Percentiles rank a stretch among this genome's conserved stretches.
Evolutionary conservation across 225 moss, liverwort and hornwort genomes (phyloP).

Genomic region (Pseudisothecium myosuroides): DNA sequence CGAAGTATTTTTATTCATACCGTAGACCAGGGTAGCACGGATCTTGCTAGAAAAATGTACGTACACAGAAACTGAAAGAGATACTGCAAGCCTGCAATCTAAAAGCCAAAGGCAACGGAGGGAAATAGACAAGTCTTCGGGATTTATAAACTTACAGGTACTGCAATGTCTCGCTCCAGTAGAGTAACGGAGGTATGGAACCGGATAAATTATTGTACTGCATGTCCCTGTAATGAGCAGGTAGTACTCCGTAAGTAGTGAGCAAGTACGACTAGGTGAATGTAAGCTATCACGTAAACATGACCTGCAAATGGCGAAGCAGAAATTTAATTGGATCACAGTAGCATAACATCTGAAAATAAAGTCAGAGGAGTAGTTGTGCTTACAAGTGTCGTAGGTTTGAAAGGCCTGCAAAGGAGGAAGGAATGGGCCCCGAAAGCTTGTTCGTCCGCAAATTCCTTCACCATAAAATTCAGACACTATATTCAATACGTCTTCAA

Average conservation of each 20-base stretch:
- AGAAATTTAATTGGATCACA: not conserved
- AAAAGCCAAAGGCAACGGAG: not conserved
- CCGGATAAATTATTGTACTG: constrained; percentile 38
- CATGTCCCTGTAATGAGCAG: constrained; percentile 30
- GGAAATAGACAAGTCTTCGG: not conserved
- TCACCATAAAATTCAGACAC: not conserved
- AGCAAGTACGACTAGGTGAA: not conserved
- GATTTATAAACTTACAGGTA: constrained; percentile 31
- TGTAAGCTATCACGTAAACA: not conserved
- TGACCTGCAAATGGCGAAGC: not conserved
- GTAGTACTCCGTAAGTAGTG: not conserved
- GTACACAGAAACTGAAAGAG: not conserved
- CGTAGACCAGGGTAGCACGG: not conserved
- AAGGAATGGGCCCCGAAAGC: constrained; percentile 42
- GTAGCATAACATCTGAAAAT: not conserved
- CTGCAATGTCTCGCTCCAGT: constrained; percentile 47
- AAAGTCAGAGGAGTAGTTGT: not conserved
- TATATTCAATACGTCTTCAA: not conserved
- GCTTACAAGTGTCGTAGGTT: constrained; percentile 37
- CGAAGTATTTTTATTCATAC: not conserved
- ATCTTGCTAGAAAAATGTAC: not conserved
- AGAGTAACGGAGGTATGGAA: constrained; percentile 43
- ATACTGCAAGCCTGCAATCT: not conserved
- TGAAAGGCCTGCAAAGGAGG: constrained; percentile 42
- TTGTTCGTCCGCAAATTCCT: constrained; percentile 34